Percentiles rank a stretch among this genome's conserved stretches.
Conservation (phyloP, 768 basidiomycete species). For the Boletus sp. region DNA sequence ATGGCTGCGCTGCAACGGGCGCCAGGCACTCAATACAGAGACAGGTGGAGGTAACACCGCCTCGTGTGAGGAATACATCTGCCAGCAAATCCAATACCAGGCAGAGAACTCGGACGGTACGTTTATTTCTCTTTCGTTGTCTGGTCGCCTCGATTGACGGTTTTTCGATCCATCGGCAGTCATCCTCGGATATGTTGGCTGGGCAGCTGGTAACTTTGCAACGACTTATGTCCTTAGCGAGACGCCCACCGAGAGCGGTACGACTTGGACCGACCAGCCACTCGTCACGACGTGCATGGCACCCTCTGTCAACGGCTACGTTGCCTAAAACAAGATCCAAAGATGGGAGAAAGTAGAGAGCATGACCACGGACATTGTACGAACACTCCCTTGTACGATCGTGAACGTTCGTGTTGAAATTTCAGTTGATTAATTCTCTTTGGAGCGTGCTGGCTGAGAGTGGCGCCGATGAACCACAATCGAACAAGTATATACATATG, state of each 20-base stretch:
- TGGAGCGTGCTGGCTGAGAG: too few species aligned
- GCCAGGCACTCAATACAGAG: constrained; percentile 57
- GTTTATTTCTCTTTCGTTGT: not conserved
- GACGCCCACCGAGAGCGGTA: constrained; percentile 2
- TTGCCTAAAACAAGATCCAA: not conserved
- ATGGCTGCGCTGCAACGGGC: constrained; percentile 46
- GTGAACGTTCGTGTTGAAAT: too few species aligned
- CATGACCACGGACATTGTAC: too few species aligned
- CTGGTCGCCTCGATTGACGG: not conserved
- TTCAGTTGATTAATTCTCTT: too few species aligned
- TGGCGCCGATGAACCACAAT: too few species aligned
- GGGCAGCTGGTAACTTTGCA: constrained; percentile 11
- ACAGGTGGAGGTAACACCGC: constrained; percentile 55
- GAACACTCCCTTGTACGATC: too few species aligned
- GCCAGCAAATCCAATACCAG: constrained; percentile 5
- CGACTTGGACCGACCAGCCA: constrained; percentile 2
- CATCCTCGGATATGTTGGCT: constrained; percentile 12
- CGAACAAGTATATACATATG: too few species aligned
- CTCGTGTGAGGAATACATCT: constrained; percentile 39
- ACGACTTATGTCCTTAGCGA: constrained; percentile 8
- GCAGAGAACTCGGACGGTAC: constrained; percentile 14
- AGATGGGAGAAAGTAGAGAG: too few species aligned
- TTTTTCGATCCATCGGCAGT: not conserved
- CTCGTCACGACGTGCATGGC: constrained; percentile 11
- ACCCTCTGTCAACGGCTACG: constrained; percentile 2